Conservation (phyloP, 306 rosid genomes). For the Castanea sativa region DNA sequence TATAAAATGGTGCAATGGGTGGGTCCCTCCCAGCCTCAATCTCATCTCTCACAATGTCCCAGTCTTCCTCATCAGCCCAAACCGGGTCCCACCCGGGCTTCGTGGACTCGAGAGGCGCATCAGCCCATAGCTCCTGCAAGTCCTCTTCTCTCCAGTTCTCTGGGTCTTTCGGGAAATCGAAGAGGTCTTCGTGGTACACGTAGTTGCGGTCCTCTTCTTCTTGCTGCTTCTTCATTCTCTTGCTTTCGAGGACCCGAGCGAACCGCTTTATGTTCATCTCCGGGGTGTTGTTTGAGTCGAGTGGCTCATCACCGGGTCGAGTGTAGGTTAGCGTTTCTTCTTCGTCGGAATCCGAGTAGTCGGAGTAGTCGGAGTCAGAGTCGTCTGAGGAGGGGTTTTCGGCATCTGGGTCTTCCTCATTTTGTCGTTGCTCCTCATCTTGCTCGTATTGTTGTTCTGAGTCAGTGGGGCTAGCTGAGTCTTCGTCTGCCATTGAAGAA, state of each 20-base stretch:
- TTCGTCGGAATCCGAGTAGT: background rate
- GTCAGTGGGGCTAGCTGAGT: background rate
- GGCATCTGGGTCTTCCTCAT: background rate
- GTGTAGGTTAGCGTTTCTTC: constrained; percentile 22
- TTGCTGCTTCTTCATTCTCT: constrained; percentile 14
- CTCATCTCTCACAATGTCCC: constrained; percentile 46
- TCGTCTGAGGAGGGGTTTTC: background rate
- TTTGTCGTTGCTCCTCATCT: background rate
- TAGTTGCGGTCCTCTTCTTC: constrained; percentile 23
- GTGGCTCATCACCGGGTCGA: constrained; percentile 22
- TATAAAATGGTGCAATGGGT: constrained; percentile 74
- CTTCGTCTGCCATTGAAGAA: constrained; percentile 15
- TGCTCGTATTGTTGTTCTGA: background rate
- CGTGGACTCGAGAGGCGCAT: constrained; percentile 41
- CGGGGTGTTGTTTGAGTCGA: constrained; percentile 29
- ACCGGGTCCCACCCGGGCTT: constrained; percentile 93
- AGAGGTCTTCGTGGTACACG: constrained; percentile 27
- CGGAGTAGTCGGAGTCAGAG: constrained; percentile 22
- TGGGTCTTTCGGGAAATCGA: constrained; percentile 65
- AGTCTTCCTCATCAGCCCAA: constrained; percentile 58
- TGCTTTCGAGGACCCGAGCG: constrained; percentile 24
- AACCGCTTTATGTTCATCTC: constrained; percentile 37
- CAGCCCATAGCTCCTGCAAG: constrained; percentile 71
- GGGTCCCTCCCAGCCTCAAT: constrained; percentile 49
- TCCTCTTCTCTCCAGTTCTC: constrained; percentile 80